Conservation (phyloP, 495 filamentous ascomycete species). For the Neurospora sp. region DNA sequence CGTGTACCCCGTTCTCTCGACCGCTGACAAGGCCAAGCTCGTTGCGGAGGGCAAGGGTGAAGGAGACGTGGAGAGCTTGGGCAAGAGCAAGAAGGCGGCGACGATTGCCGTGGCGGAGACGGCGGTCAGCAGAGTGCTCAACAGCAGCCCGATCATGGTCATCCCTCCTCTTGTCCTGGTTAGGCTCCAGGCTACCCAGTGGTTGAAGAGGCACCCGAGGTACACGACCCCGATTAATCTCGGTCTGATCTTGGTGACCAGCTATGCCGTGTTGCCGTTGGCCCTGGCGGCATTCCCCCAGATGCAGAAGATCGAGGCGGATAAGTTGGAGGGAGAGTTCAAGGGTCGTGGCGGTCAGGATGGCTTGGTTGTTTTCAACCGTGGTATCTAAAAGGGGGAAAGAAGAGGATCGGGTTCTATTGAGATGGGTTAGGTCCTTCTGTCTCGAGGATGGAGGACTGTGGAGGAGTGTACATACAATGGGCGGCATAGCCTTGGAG, state of each 20-base stretch:
- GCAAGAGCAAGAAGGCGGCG: slow-evolving; percentile 80
- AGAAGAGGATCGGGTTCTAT: not conserved
- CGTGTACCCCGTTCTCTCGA: slow-evolving; percentile 68
- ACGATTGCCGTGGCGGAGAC: slow-evolving; percentile 85
- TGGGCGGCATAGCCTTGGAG: slow-evolving; percentile 4
- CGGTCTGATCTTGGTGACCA: slow-evolving; percentile 70
- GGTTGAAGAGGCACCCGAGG: slow-evolving; percentile 57
- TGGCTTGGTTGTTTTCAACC: slow-evolving; percentile 80
- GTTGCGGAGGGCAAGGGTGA: slow-evolving; percentile 26
- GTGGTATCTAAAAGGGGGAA: slow-evolving; percentile 55
- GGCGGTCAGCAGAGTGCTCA: slow-evolving; percentile 77
- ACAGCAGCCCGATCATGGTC: slow-evolving; percentile 95
- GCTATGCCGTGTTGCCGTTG: slow-evolving; percentile 72
- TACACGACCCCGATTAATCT: slow-evolving; percentile 71
- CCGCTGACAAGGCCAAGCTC: slow-evolving; percentile 37
- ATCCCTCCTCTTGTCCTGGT: slow-evolving; percentile 78
- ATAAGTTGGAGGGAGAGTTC: slow-evolving; percentile 73
- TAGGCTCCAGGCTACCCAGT: slow-evolving; percentile 64
- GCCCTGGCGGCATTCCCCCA: slow-evolving; percentile 89
- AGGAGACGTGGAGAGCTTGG: slow-evolving; percentile 51
- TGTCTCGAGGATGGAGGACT: not conserved
- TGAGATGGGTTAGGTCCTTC: not conserved
- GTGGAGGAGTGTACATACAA: not conserved
- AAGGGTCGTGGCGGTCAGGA: slow-evolving; percentile 60
- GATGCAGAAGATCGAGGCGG: slow-evolving; percentile 65